These are phyloP conservation scores for Mytilinidion resinicola DNA, from an alignment of 495 filamentous ascomycete species.

Conservation along the genomic window DNA sequence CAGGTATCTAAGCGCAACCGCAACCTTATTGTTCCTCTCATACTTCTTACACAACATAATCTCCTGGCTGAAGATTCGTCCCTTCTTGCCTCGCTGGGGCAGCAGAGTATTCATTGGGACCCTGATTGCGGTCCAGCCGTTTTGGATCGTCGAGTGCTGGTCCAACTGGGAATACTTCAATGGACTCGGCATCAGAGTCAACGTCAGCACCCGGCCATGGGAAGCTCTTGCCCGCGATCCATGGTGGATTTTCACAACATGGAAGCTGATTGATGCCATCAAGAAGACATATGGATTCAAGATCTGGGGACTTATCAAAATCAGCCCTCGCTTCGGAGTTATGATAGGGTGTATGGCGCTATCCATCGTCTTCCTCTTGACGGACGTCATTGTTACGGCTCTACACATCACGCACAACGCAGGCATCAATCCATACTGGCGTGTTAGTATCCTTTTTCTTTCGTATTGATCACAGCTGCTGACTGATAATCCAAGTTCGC, in stretches of 20 bases:
- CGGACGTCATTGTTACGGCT: slow-evolving; percentile 17
- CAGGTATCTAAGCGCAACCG: slow-evolving; percentile 23
- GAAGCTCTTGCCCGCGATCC: slow-evolving; percentile 22
- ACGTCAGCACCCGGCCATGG: slow-evolving; percentile 15
- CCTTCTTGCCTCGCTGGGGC: slow-evolving; percentile 21
- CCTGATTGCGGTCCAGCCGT: slow-evolving; percentile 12
- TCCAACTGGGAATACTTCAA: slow-evolving; percentile 27
- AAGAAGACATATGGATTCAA: slow-evolving; percentile 16
- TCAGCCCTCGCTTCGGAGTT: slow-evolving; percentile 20
- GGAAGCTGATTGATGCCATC: slow-evolving; percentile 16
- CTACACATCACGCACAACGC: slow-evolving; percentile 2
- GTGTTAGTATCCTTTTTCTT: not conserved
- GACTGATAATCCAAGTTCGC: not conserved
- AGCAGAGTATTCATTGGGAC: slow-evolving; percentile 15
- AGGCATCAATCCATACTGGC: slow-evolving; percentile 27
- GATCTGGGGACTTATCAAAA: slow-evolving; percentile 8
- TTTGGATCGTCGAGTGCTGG: slow-evolving; percentile 21
- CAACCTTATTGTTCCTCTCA: slow-evolving; percentile 21
- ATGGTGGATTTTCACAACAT: slow-evolving; percentile 27
- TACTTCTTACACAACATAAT: slow-evolving; percentile 26
- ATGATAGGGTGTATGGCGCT: slow-evolving; percentile 23
- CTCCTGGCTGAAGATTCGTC: slow-evolving; percentile 25
- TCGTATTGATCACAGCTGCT: too few species aligned
- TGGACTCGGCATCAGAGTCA: slow-evolving; percentile 7
- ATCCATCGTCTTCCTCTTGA: slow-evolving; percentile 17